Conservation (phyloP, 306 rosid species). For the Abrus precatorius region DNA sequence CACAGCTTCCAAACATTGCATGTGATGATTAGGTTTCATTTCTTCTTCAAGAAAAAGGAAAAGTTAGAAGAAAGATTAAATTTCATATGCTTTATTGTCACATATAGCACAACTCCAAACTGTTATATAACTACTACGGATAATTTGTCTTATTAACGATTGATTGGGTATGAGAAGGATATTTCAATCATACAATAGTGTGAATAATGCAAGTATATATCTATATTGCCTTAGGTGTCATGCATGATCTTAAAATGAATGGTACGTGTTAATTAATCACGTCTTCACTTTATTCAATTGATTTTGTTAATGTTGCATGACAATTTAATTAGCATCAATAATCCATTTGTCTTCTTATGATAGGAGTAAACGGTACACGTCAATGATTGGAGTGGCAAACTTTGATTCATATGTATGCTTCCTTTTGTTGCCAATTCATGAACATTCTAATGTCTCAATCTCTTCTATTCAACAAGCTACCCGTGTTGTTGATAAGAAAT, state of each 20-base stretch:
- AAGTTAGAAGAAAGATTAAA: constrained; percentile 1
- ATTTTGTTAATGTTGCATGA: not conserved
- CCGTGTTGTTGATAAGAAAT: not conserved
- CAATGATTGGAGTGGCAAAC: constrained; percentile 16
- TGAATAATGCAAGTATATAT: not conserved
- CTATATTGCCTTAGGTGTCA: constrained; percentile 4
- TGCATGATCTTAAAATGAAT: constrained; percentile 25
- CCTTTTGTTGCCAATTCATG: constrained; percentile 5
- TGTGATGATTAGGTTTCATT: constrained; percentile 40
- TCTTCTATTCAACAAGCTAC: not conserved
- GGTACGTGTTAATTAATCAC: constrained; percentile 26
- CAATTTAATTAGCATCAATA: constrained; percentile 14
- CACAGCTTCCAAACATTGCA: constrained; percentile 35
- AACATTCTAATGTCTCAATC: constrained; percentile 35
- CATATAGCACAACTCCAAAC: constrained; percentile 29
- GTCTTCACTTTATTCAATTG: constrained; percentile 19
- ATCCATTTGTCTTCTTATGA: not conserved
- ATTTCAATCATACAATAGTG: not conserved
- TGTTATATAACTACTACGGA: constrained; percentile 26
- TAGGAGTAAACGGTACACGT: constrained; percentile 31
- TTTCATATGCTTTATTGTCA: constrained; percentile 17
- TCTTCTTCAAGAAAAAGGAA: not conserved
- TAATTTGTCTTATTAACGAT: constrained; percentile 33
- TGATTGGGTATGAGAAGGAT: not conserved
- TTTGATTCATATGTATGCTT: not conserved